phyloP scores from a whole-genome alignment of 2,329 filamentous ascomycete species.

The Diaporthe sp. region DNA sequence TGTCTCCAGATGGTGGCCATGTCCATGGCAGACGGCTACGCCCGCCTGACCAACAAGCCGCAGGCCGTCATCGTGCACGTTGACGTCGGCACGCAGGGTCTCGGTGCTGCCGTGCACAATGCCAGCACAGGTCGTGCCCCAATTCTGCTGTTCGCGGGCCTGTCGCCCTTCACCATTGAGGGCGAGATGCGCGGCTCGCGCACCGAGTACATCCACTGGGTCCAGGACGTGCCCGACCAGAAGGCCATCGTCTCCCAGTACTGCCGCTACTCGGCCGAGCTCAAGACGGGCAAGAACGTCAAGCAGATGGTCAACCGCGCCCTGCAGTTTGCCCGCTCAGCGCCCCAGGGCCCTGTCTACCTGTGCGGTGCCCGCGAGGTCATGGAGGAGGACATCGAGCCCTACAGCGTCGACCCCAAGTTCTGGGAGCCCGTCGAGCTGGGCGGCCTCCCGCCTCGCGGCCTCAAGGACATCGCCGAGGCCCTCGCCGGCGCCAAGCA shows the following conservation, averaged over 20 bases:
- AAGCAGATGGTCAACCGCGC: slow-evolving; percentile 93
- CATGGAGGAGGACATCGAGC: slow-evolving; percentile 87
- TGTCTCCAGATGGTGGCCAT: slow-evolving; percentile 77
- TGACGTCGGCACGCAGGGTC: slow-evolving; percentile 80
- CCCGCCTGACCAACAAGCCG: slow-evolving; percentile 74
- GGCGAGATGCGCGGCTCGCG: slow-evolving; percentile 57
- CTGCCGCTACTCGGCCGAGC: slow-evolving; percentile 85
- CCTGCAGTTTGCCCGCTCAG: slow-evolving; percentile 83
- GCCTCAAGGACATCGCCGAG: slow-evolving; percentile 72
- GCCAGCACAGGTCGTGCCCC: slow-evolving; percentile 77
- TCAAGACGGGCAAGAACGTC: slow-evolving; percentile 87
- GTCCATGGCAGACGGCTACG: slow-evolving; percentile 82
- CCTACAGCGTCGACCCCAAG: slow-evolving; percentile 76
- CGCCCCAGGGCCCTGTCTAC: slow-evolving; percentile 85
- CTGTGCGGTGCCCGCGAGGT: slow-evolving; percentile 83
- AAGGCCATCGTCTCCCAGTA: slow-evolving; percentile 80
- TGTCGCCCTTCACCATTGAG: slow-evolving; percentile 59
- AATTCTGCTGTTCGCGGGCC: slow-evolving; percentile 63
- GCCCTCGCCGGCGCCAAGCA: slow-evolving; percentile 74
- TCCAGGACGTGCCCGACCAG: slow-evolving; percentile 59
- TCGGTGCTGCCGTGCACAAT: slow-evolving; percentile 81
- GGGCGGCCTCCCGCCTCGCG: slow-evolving; percentile 67
- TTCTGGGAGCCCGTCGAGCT: slow-evolving; percentile 81
- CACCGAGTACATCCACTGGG: slow-evolving; percentile 60
- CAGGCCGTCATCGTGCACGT: slow-evolving; percentile 82